Evolutionary conservation across 2,329 filamentous ascomycete genomes (phyloP).

Genomic region (Torrubiella hemipterigena): DNA sequence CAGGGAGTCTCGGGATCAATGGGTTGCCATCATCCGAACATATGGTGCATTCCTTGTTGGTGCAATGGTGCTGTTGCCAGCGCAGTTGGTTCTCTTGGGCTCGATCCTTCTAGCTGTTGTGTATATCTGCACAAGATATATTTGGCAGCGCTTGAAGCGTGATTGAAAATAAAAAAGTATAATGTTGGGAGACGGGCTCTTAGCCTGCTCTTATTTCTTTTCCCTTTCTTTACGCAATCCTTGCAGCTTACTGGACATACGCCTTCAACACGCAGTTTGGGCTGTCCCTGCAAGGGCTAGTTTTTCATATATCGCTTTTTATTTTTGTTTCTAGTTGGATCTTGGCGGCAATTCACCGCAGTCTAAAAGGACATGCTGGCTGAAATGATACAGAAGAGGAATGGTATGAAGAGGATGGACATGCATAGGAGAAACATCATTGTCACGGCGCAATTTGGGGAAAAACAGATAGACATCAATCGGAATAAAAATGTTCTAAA

Average conservation of each 20-base stretch:
- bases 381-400: too few species aligned
- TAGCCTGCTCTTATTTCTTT: too few species aligned
- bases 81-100: conserved; percentile 24
- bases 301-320: not conserved
- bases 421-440: conserved; percentile 5
- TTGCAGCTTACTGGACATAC: too few species aligned
- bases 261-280: too few species aligned
- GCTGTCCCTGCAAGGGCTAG: not conserved
- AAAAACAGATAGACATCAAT: too few species aligned
- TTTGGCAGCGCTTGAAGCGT: conserved; percentile 1
- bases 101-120: conserved; percentile 21
- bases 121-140: conserved; percentile 25
- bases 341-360: too few species aligned
- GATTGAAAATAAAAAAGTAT: not conserved
- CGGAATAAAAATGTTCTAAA: too few species aligned
- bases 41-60: conserved; percentile 29
- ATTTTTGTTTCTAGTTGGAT: too few species aligned
- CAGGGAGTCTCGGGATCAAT: conserved; percentile 21
- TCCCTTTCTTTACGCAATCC: too few species aligned
- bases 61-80: conserved; percentile 34
- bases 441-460: conserved; percentile 7
- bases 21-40: conserved; percentile 28
- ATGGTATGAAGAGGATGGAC: too few species aligned
- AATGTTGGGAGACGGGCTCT: not conserved
- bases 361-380: too few species aligned